These are phyloP conservation scores for Pythium utonaiense DNA, from an alignment of 352 stramenopile genomes.

Conservation along the genomic window DNA sequence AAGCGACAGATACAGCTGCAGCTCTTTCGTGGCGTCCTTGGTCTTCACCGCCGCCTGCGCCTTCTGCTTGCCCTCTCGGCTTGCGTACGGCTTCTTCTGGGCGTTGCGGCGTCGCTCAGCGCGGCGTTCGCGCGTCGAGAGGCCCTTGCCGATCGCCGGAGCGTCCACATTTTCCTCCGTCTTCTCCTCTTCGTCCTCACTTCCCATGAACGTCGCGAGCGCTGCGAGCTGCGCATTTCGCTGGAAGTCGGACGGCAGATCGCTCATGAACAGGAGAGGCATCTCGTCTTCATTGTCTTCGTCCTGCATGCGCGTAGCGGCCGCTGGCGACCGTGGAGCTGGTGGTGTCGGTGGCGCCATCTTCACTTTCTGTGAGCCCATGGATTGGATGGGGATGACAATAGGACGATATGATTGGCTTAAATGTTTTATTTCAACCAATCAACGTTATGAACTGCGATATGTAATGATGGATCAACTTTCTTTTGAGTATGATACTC, in stretches of 20 bases:
- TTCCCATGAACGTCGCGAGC: conserved; percentile 72
- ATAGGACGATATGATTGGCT: not conserved
- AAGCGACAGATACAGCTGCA: conserved; percentile 47
- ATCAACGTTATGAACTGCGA: not conserved
- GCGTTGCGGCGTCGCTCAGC: not conserved
- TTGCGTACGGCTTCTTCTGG: conserved; percentile 5
- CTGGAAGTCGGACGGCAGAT: conserved; percentile 58
- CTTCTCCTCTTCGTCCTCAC: conserved; percentile 33
- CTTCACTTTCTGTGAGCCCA: not conserved
- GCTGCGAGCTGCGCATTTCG: conserved; percentile 66
- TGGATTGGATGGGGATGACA: not conserved
- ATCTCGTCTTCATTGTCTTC: conserved; percentile 49
- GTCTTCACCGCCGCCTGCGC: conserved; percentile 3
- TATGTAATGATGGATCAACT: not conserved
- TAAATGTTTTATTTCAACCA: not conserved
- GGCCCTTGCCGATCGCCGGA: not conserved
- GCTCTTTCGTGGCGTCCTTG: conserved; percentile 19
- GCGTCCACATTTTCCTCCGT: conserved; percentile 2
- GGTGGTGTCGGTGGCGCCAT: not conserved
- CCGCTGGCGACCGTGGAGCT: not conserved
- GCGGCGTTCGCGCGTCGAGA: conserved; percentile 1
- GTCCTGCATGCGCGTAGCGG: not conserved
- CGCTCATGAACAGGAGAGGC: conserved; percentile 77
- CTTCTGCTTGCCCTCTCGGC: not conserved
- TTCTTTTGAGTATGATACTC: not conserved